Evolutionary conservation across 768 basidiomycete species (phyloP).

Genomic region (Cantharellus anzutake): DNA sequence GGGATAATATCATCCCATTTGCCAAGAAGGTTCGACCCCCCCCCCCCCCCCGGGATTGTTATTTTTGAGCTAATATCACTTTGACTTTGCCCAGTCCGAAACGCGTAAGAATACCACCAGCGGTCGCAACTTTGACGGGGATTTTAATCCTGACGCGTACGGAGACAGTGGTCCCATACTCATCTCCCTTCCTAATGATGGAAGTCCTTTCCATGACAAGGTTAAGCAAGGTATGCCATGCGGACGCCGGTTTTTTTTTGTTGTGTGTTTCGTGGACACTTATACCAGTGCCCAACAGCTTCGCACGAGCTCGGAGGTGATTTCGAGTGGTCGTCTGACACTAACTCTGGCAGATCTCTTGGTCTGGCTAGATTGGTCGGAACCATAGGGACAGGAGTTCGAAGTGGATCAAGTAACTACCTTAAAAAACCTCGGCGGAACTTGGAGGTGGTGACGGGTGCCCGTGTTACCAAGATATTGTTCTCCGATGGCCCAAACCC

Average conservation of each 20-base stretch:
- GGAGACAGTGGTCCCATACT: neutral
- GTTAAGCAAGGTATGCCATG: neutral
- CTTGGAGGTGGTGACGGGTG: constrained; percentile 39
- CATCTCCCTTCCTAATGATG: neutral
- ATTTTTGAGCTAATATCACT: neutral
- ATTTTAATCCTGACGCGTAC: neutral
- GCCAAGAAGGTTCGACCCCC: neutral
- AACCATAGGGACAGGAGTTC: neutral
- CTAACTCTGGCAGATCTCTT: neutral
- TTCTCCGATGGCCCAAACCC: constrained; percentile 13
- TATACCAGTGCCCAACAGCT: neutral
- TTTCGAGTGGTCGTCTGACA: no score
- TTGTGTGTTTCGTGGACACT: neutral
- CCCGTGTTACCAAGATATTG: constrained; percentile 37
- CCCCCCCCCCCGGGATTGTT: neutral
- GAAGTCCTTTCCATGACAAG: neutral
- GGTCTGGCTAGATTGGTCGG: neutral
- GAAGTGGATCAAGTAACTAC: neutral
- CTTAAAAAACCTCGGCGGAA: constrained; percentile 19
- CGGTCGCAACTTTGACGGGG: neutral
- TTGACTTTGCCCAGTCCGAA: neutral
- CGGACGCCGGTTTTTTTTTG: neutral
- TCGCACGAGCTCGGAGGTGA: no score
- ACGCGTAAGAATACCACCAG: neutral
- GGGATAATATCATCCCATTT: neutral